These are phyloP conservation scores for Capronia epimyces DNA, from an alignment of 2,329 filamentous ascomycete species.

Conservation along the genomic window DNA sequence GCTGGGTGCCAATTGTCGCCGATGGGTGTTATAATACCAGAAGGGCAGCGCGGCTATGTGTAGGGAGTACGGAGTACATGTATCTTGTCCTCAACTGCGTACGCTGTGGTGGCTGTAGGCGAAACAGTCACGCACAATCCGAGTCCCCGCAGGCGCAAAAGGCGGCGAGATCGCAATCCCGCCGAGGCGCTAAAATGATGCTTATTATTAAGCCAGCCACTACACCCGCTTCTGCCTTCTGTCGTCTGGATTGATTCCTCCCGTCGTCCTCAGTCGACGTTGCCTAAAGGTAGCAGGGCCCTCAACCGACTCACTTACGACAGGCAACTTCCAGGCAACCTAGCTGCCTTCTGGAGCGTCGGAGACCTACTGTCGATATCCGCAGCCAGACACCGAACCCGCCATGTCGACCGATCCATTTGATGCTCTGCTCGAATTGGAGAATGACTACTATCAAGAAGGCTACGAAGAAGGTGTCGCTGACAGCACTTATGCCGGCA, in stretches of 20 bases:
- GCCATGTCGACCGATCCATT: slow-evolving; percentile 48
- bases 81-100: neutral
- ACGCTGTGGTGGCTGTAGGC: too few species aligned
- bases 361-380: too few species aligned
- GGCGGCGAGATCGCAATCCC: slow-evolving; percentile 1
- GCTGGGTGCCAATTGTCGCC: too few species aligned
- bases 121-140: slow-evolving; percentile 5
- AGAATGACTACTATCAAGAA: slow-evolving; percentile 70
- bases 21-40: too few species aligned
- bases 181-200: slow-evolving; percentile 9
- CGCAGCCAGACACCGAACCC: neutral
- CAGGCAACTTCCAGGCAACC: too few species aligned
- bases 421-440: slow-evolving; percentile 54
- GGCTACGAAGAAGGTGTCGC: slow-evolving; percentile 69
- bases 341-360: too few species aligned
- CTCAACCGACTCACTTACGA: too few species aligned
- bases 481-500: slow-evolving; percentile 72
- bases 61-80: too few species aligned
- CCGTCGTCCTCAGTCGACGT: too few species aligned
- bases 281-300: too few species aligned
- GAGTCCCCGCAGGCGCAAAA: slow-evolving; percentile 2
- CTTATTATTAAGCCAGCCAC: slow-evolving; percentile 17
- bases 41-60: too few species aligned
- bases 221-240: neutral
- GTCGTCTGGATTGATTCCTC: too few species aligned